Evolutionary conservation across 2,329 filamentous ascomycete species (phyloP).

Genomic region (Phaeophleospora eucalypticola): DNA sequence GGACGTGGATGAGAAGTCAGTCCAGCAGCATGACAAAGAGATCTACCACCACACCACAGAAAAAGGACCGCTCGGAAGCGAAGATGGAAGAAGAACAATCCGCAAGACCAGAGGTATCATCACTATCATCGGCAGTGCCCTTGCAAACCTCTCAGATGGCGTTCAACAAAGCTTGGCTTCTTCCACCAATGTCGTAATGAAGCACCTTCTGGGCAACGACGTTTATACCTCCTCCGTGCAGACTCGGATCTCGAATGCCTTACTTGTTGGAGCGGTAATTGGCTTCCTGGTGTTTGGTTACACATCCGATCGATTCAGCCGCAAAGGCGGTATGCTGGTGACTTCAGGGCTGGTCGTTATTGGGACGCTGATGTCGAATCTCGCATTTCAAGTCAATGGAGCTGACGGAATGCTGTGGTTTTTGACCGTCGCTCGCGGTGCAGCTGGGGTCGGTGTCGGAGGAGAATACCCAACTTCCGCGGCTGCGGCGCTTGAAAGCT

Average conservation of each 20-base stretch:
- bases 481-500: constrained; percentile 46
- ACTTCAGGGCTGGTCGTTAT: constrained; percentile 32
- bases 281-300: constrained; percentile 34
- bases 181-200: constrained; percentile 34
- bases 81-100: not conserved
- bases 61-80: too few species aligned
- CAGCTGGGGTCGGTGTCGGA: constrained; percentile 44
- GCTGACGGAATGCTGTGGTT: constrained; percentile 51
- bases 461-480: constrained; percentile 50
- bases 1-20: not conserved
- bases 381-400: constrained; percentile 35
- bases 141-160: constrained; percentile 34
- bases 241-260: constrained; percentile 33
- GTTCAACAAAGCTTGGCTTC: constrained; percentile 34
- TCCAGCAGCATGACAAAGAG: not conserved
- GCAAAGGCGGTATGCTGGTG: constrained; percentile 33
- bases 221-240: constrained; percentile 30
- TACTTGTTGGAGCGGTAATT: constrained; percentile 33
- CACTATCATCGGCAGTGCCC: constrained; percentile 24
- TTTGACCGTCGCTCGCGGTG: constrained; percentile 48
- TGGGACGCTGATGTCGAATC: constrained; percentile 34
- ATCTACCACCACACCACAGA: constrained; percentile 5
- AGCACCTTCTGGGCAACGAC: constrained; percentile 27
- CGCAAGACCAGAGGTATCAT: constrained; percentile 28
- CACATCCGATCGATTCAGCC: constrained; percentile 31